Percentiles rank a stretch among this genome's conserved stretches.
phyloP scores from a whole-genome alignment of 495 filamentous ascomycete genomes.

The Hyaloscypha variabilis region DNA sequence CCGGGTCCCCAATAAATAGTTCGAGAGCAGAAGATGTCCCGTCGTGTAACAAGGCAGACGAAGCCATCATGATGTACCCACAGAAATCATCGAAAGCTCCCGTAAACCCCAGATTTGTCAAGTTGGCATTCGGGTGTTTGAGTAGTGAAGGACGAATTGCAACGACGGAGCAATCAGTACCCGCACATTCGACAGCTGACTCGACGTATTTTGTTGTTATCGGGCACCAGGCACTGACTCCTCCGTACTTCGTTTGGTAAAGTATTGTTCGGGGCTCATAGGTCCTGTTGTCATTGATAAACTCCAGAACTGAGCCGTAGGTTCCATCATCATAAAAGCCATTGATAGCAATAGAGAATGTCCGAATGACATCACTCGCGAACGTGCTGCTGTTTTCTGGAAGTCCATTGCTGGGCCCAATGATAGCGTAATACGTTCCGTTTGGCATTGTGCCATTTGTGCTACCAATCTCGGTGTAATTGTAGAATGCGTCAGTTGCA shows the following conservation, averaged over 20 bases:
- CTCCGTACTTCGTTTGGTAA: constrained; percentile 3
- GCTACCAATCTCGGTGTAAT: not conserved
- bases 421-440: not conserved
- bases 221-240: constrained; percentile 2
- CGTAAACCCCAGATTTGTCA: constrained; percentile 12
- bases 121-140: not conserved
- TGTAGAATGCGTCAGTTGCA: not conserved
- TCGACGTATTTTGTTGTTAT: constrained; percentile 13
- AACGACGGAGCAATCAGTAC: constrained; percentile 4
- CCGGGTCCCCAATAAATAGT: constrained; percentile 3
- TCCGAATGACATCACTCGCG: not conserved
- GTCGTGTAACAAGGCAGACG: not conserved
- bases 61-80: not conserved
- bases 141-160: constrained; percentile 4
- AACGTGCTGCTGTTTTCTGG: not conserved
- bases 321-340: not conserved
- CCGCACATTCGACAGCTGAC: not conserved
- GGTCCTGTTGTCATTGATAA: not conserved
- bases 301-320: not conserved
- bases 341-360: constrained; percentile 4
- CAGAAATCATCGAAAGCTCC: constrained; percentile 3
- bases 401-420: not conserved
- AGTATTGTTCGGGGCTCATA: constrained; percentile 6
- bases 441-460: not conserved
- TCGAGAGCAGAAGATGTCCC: constrained; percentile 1